Base-by-base conservation (phyloP, 495 filamentous ascomycete genomes). In the Hypomontagnella submonticulosa region DNA sequence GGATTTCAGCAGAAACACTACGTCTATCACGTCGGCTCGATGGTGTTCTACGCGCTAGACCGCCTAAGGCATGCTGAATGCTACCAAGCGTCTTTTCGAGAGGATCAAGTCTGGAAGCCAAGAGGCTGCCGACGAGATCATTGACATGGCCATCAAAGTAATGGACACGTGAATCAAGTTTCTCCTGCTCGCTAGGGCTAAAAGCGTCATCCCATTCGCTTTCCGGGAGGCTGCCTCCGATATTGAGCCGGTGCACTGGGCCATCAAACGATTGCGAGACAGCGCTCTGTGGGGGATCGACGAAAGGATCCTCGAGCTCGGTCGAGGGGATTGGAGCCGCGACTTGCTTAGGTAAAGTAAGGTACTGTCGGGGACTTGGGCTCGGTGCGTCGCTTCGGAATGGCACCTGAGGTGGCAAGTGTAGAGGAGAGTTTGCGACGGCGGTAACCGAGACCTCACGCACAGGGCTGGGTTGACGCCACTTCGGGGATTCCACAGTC, bases 141-240 rank as follows among this genome's bases (percentile, higher is more conserved):
- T 97, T 90, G 56, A 98, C 89, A 70, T 91, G 92, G 58, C 85
- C 87, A 71, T 97, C 92, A 66, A 97, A 97, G 80, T 96, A 97
- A 41, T 82, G 82, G 19, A 82, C 81, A 13, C 90, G 87, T 27
- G 86, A 83, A 61, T 88, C 85, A 51, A 96, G 81, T 75, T 93
- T 96, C 48, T 84, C 84, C 60, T 95, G 92, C 61, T 96, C 92
- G 18, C 86, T 87, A 5, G 90, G 90, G 20, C 89, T 92, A 59
- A 97, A 85, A 52, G 89, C 87, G 73, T 91, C 90, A 66, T 94
- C 90, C 95, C 95, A 98, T 71, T 97, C 93, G 63, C 91, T 97
- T 62, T 87, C 81, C 37, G 90, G 89, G 10, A 88, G 75, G 57
- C 90, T 85, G 15, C 85, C 82, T 20, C 74, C 81, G 38, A 82